Base-by-base conservation (phyloP, 73 alveolate genomes). In the Durusdinium trenchii region DNA sequence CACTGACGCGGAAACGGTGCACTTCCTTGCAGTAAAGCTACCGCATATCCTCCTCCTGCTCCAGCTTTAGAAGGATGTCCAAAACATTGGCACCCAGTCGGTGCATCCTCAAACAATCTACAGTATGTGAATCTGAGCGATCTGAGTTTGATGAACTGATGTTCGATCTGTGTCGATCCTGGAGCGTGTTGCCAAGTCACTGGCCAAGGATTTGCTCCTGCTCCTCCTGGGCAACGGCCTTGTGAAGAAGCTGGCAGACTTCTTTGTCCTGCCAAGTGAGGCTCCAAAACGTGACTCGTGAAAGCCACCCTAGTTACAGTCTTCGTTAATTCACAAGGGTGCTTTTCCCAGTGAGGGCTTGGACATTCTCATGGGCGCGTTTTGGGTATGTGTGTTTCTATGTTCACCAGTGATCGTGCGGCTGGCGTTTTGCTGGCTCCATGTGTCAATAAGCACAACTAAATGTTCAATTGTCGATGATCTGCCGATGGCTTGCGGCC, bases 51-150 rank as follows among this genome's bases (percentile, higher is more conserved):
- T 47, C 46, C 30, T 54, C 47, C 18, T 12, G 45, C 71, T 91
- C 98, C 78, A 91, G 10, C 69, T 91, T 73, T 46, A 91, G 60
- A 45, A 91, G 60, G 45, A 91, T 54, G 67, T 91, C 98, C 60
- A 91, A 40, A 7, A 45, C 89, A n/a, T 91, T 71, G 38, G 98
- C 86, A 1, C 98, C 98, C 78, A 91, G 42, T 6, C 35, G 90
- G 7, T n/a, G 76, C 64, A 91, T 35, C 98, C 98, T 91, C 10
- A n/a, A 61, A 42, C 0, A 6, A 16, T 36, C 9, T 42, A 45
- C 12, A 26, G 40, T 26, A 28, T 2, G n/a, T 42, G 79, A 64
- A 10, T 32, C 28, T 54, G 81, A 3, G 81, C 32, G 45, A 26
- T 18, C 32, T 18, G 81, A 32, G 43, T n/a, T n/a, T 54, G 28